A percentile compares a stretch with the other conserved stretches of the same genome.
Evolutionary conservation across 352 stramenopile species (phyloP).

Genomic region (Thalassiosira ordinaria): DNA sequence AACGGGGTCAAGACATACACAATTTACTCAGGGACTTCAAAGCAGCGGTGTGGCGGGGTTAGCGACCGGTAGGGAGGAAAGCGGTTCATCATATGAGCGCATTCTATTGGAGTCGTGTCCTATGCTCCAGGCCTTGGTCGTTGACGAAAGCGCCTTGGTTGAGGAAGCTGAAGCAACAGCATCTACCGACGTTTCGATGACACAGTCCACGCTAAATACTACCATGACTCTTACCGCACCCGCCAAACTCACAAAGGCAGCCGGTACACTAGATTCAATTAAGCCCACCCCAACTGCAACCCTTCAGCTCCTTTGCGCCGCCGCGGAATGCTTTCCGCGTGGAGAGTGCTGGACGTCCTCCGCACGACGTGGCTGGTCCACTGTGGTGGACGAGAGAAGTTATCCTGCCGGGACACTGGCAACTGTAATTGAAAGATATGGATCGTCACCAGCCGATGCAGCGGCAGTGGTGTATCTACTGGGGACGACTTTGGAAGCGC

Average conservation of each 20-base stretch:
- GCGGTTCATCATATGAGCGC: no score
- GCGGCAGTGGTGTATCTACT: conserved; percentile 70
- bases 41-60: no score
- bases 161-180: neutral
- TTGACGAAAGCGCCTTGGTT: conserved; percentile 19
- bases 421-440: conserved; percentile 49
- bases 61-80: no score
- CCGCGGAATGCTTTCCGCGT: conserved; percentile 72
- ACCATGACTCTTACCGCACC: neutral
- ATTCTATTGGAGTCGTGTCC: conserved; percentile 51
- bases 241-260: conserved; percentile 3
- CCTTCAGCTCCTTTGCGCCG: conserved; percentile 65
- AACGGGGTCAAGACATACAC: no score
- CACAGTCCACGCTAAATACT: conserved; percentile 1
- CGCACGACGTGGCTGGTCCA: conserved; percentile 57
- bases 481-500: conserved; percentile 65
- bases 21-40: no score
- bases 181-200: neutral
- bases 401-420: conserved; percentile 37
- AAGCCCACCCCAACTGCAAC: conserved; percentile 29
- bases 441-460: conserved; percentile 62
- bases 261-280: conserved; percentile 20
- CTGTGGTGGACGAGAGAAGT: conserved; percentile 41
- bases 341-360: conserved; percentile 79
- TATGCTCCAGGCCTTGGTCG: conserved; percentile 50